Evolutionary conservation across 2,329 filamentous ascomycete genomes (phyloP), one percentile per base, ranked within the genome.

Genomic region (Dactylellina drechsleri): DNA sequence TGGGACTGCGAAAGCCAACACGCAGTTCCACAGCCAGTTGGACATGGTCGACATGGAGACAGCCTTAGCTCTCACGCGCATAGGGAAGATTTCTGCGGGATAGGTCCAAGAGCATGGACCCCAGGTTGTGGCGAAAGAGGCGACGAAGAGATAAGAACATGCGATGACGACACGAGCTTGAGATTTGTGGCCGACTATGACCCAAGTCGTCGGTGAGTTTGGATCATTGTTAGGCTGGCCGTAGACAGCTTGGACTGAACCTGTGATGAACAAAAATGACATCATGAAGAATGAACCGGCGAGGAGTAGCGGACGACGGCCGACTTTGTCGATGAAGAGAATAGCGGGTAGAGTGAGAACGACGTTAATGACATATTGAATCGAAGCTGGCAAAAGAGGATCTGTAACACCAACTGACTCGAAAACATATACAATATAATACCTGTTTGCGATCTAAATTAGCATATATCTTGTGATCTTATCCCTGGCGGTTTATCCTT

Each of bases 111-210:
- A 85, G 2, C 86, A 85, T 0, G 87, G 87, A 0, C 86, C 87
- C 87, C 88, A 89, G 2, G 87, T 87, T 10, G 86, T 85, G 0
- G 90, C 90, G 78, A 87, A 92, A 0, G 86, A 87, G 2, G 89
- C 89, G 15, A 92, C 89, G 78, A 92, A 91, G 16, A 92, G 86
- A 79, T 91, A 92, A 0, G 89, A 89, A 82, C 87, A 90, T 10
- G 89, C 88, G 56, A 89, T 89, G 54, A 93, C 86, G 15, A 85
- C 90, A 70, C 86, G 86, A 1, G 88, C 88, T 0, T 86, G 84
- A 0, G 84, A 80, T 1, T 83, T 82, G 77, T 87, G 85, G 67
- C 84, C 80, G 47, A 83, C 79, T 40, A 89, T 83, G 18, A 87
- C 82, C 87, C 87, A 89, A n/a, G 85, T 86, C 40, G 88, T 85